Percentiles rank a stretch among this genome's conserved stretches.
phyloP scores from a whole-genome alignment of 331 rosid genomes.

The Malus hybrid region DNA sequence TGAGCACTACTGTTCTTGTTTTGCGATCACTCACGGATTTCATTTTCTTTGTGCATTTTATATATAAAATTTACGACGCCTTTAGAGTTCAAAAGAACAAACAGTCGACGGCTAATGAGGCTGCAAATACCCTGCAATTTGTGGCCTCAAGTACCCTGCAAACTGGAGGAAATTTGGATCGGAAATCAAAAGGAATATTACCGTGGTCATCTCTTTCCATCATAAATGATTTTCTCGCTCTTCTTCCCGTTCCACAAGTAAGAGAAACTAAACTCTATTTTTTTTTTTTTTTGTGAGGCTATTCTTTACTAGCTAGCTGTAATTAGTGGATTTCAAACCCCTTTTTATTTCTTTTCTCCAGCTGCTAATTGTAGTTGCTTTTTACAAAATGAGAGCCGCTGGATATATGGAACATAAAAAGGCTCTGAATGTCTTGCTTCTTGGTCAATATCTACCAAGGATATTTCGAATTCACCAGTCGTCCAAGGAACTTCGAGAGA shows the following conservation, averaged over 20 bases:
- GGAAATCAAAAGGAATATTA: too few relatives aligned
- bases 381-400: not conserved
- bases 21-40: too few relatives aligned
- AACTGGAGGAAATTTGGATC: too few relatives aligned
- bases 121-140: too few relatives aligned
- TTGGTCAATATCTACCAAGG: not conserved
- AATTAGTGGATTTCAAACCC: too few relatives aligned
- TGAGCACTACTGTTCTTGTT: too few relatives aligned
- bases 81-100: too few relatives aligned
- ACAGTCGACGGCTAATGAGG: too few relatives aligned
- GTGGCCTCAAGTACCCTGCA: too few relatives aligned
- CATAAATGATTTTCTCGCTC: not conserved
- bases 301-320: not conserved
- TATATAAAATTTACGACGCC: too few relatives aligned
- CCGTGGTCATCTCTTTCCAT: not conserved
- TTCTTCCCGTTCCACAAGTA: not conserved
- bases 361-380: not conserved
- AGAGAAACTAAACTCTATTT: not conserved
- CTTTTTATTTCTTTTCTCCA: not conserved
- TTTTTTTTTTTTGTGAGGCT: too few relatives aligned
- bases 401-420: not conserved
- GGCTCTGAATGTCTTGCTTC: not conserved
- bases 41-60: too few relatives aligned
- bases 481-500: not conserved
- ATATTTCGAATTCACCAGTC: not conserved